These are phyloP conservation scores for Suillus bovinus DNA, from an alignment of 768 basidiomycete genomes.

Conservation along the genomic window DNA sequence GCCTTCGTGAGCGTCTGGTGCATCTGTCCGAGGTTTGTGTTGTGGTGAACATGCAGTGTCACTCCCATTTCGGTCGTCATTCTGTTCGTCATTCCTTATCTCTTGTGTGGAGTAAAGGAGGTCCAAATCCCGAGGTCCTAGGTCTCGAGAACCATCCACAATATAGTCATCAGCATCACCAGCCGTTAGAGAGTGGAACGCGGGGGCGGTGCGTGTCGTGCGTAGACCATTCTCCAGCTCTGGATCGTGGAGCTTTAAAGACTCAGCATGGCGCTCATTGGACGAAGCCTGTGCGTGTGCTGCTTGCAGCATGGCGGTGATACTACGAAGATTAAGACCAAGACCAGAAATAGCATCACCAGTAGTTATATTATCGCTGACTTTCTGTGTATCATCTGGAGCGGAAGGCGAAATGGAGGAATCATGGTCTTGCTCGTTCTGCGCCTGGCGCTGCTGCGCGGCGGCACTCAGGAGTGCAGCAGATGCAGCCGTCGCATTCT, in stretches of 20 bases:
- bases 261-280: slow-evolving; percentile 46
- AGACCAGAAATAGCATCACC: slow-evolving; percentile 35
- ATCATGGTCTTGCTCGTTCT: slow-evolving; percentile 38
- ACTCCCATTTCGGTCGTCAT: slow-evolving; percentile 42
- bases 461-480: slow-evolving; percentile 65
- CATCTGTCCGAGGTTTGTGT: slow-evolving; percentile 22
- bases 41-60: slow-evolving; percentile 38
- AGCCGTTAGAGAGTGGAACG: slow-evolving; percentile 77
- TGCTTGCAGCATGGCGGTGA: slow-evolving; percentile 81
- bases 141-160: slow-evolving; percentile 27
- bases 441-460: slow-evolving; percentile 64
- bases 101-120: slow-evolving; percentile 50
- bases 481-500: slow-evolving; percentile 71
- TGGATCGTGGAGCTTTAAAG: slow-evolving; percentile 48
- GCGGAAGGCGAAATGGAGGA: slow-evolving; percentile 28
- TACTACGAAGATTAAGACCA: slow-evolving; percentile 58
- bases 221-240: slow-evolving; percentile 46
- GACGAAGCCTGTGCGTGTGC: slow-evolving; percentile 63
- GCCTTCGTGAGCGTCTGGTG: slow-evolving; percentile 44
- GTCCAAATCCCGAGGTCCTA: slow-evolving; percentile 51
- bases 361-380: neutral
- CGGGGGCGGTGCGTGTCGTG: slow-evolving; percentile 68
- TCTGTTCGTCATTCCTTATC: slow-evolving; percentile 20
- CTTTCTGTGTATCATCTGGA: slow-evolving; percentile 19
- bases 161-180: slow-evolving; percentile 32